Base-by-base conservation (phyloP, 1,284 basidiomycete species). In the Takashimella tepidaria region DNA sequence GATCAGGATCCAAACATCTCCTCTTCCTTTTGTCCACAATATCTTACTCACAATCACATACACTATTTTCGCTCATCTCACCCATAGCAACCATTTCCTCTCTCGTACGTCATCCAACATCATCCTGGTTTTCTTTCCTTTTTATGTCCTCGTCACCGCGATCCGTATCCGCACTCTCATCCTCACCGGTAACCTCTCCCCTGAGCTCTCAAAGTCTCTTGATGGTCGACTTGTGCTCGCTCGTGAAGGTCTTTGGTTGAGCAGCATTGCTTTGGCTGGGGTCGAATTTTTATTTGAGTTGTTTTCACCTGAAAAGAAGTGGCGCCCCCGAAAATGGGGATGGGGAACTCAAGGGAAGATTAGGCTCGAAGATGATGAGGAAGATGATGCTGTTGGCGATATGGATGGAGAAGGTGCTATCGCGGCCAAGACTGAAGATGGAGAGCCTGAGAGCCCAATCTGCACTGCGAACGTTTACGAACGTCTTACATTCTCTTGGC, bases 81-180 rank as follows among this genome's bases (percentile, higher is more conserved):
- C 75, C 1, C 63, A 66, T 51, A 47, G 82, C 57, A 92, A 90
- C 66, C 91, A 96, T 72, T 83, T 82, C 41, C 84, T 86, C n/a
- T 82, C 84, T 0, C 82, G 85, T 13, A 81, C 82, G 8, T 88
- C 92, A 0, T 92, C 90, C 0, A 81, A 87, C 0, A 72, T 84
- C 21, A 76, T 92, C 24, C 81, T 97, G 21, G 75, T 95, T 49
- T 92, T 90, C 74, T 95, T 89, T 86, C 88, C 92, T 0, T 49
- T 81, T 3, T 89, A 92, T 63, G 53, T 83, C 10, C 25, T 81
- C 20, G 76, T 78, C 0, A 67, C 83, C 1, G 66, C 77, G 3
- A 70, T 90, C 22, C 84, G 86, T 80, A 76, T 84, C 0, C 81
- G 88, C 3, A 89, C 89, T 0, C 67, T 79, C 42, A 63, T 81